Evolutionary conservation across 2,329 filamentous ascomycete species (phyloP).

Genomic region (Rosellinia necatrix): DNA sequence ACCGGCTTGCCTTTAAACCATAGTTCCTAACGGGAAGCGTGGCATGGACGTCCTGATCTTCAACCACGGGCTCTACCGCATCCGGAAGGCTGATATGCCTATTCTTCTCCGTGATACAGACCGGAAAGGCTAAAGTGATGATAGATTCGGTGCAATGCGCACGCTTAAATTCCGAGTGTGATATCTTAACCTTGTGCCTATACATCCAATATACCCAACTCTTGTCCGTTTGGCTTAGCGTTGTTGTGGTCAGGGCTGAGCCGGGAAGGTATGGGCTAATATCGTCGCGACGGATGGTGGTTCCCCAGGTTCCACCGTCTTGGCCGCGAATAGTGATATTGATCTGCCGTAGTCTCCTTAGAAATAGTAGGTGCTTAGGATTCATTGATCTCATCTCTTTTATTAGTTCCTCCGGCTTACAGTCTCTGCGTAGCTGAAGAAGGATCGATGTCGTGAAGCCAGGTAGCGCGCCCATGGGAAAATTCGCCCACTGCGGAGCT

Average conservation of each 20-base stretch:
- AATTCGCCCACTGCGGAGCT: slow-evolving; percentile 47
- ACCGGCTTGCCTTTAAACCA: slow-evolving; percentile 45
- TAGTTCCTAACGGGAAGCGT: slow-evolving; percentile 50
- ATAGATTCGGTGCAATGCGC: not conserved
- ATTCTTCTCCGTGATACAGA: too few relatives aligned
- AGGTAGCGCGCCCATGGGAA: not conserved
- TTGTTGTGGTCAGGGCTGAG: too few relatives aligned
- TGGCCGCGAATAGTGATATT: too few relatives aligned
- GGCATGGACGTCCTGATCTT: slow-evolving; percentile 49
- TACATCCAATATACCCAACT: not conserved
- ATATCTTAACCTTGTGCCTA: too few relatives aligned
- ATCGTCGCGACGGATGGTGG: not conserved
- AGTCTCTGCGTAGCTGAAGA: not conserved
- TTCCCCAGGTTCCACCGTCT: not conserved
- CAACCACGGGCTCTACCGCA: not conserved
- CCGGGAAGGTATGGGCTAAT: too few relatives aligned
- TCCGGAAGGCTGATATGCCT: too few relatives aligned
- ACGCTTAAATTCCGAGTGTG: not conserved
- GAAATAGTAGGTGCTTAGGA: not conserved
- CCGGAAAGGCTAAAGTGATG: not conserved
- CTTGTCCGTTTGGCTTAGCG: not conserved
- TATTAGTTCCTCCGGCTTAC: not conserved
- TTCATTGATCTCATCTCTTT: not conserved
- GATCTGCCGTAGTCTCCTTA: not conserved
- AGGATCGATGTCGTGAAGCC: not conserved